phyloP scores from a whole-genome alignment of 2,329 filamentous ascomycete species.

The Thielaviopsis populi region DNA sequence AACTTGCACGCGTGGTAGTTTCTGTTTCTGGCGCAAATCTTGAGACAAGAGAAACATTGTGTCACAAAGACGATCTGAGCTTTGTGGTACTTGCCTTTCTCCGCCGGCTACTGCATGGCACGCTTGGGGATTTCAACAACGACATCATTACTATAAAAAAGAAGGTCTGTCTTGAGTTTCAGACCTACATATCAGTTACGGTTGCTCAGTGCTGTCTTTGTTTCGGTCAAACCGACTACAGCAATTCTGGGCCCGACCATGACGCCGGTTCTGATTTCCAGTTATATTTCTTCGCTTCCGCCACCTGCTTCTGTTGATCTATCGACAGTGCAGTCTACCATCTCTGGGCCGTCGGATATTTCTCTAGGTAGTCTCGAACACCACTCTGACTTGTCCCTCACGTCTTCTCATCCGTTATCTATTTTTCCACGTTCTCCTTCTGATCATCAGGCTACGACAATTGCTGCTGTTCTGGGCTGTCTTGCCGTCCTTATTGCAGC shows the following conservation, averaged over 20 bases:
- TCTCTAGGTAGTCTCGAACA: not conserved
- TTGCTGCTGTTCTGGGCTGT: not conserved
- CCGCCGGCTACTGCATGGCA: not conserved
- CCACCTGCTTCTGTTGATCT: not conserved
- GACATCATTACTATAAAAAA: not conserved
- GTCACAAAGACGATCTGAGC: not conserved
- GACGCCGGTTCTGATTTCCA: not conserved
- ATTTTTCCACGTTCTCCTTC: not conserved
- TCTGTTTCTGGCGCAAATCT: not conserved
- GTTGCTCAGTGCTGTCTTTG: not conserved
- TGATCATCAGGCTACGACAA: not conserved
- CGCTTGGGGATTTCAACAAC: not conserved
- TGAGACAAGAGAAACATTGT: not conserved
- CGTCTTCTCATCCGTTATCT: not conserved
- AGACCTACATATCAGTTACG: no score
- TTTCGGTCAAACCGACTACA: not conserved
- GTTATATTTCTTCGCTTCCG: not conserved
- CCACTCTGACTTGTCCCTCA: not conserved
- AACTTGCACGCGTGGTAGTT: not conserved
- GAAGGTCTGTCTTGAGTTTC: no score
- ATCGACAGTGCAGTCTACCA: not conserved
- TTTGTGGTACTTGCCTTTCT: no score
- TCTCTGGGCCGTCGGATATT: not conserved
- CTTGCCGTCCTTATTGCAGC: conserved; percentile 2
- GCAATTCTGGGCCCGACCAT: not conserved